Evolutionary conservation across 2,329 filamentous ascomycete species (phyloP), one percentile per base, ranked within the genome.

Genomic region (Tolypocladium capitatum): DNA sequence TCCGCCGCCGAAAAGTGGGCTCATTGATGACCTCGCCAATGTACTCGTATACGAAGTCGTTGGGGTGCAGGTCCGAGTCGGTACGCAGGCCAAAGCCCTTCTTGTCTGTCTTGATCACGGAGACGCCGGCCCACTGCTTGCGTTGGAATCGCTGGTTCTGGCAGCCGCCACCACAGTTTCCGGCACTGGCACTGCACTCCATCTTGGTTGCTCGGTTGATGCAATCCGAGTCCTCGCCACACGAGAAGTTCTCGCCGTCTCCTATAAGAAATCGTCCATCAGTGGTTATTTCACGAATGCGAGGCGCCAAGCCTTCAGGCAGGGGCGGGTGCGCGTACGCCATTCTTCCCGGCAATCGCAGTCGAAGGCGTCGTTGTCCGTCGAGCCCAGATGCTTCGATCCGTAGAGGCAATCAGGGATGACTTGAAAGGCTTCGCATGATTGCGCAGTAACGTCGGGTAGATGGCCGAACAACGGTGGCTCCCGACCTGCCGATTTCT

Each of bases 181-280:
- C 64, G 30, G 63, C 92, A 56, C 90, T 84, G 51, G 80, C 80
- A 53, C 76, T 73, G 63, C 92, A 98, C 69, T 98, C 92, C 80
- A 97, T 95, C 67, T 96, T 97, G 49, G 91, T 97, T 49, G 88
- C 86, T 59, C 92, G 86, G 66, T 98, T 98, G 73, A 98, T 98
- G 68, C 92, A 98, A 66, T 97, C 91, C 16, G 90, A 94, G 66
- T 96, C 88, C 59, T 96, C 90, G 55, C 87, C 91, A 65, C 92
- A 98, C 45, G 92, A 90, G 67, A 83, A 68, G 64, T 98, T 98
- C 53, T 69, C 64, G 52, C 76, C 75, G 63, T 80, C 69, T 33
- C 68, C 80, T 84, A 59, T 20, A 55, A 24, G 21, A 31, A 24
- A 48, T 7, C 5, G 9, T 52, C 56, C 52, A 47, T 53, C 49